Base-by-base conservation (phyloP, 768 basidiomycete genomes). In the Tylopilus vinaceipallidus region DNA sequence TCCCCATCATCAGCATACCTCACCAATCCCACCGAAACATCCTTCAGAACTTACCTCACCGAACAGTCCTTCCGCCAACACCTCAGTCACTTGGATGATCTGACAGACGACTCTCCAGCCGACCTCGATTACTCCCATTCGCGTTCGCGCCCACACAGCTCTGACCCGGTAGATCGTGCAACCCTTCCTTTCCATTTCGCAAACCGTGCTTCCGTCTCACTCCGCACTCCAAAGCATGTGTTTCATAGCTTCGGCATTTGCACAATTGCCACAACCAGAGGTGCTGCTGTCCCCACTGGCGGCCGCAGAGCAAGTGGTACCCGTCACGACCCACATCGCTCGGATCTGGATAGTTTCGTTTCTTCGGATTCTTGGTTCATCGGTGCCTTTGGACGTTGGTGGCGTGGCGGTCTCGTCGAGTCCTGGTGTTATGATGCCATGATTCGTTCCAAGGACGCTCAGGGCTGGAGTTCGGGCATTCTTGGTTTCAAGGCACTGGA, bases 31-130 rank as follows among this genome's bases (percentile, higher is more conserved):
- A 84, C 87, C 48, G 94, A 98, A 70, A 84, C 84, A 40, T 93
- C 93, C 7, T 98, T 99, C 71, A 84, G 95, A 45, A 78, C 92
- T 17, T 95, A 91, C 72, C 84, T 98, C 58, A 98, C 95, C n/a
- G 94, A 97, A 64, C 90, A 91, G 63, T 95, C 93, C 22, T 98
- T 99, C 68, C 90, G 95, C 45, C 89, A 91, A 47, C 94, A 98
- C 68, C 80, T 98, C 52, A 90, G 83, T 52, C 86, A 85, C 47
- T 81, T 97, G 60, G 86, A 94, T 59, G 85, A 86, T 60, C 73
- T 71, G 40, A 64, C 71, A 49, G 79, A 83, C 45, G 84, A 86
- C 48, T 71, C 78, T 48, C 38, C 20, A 3, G 14, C 43, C 1
- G 74, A 80, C 49, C 64, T 64, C 46, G 58, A 69, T 50, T 59